phyloP scores from a whole-genome alignment of 805 yeast species.

The Priceomyces haplophilus region DNA sequence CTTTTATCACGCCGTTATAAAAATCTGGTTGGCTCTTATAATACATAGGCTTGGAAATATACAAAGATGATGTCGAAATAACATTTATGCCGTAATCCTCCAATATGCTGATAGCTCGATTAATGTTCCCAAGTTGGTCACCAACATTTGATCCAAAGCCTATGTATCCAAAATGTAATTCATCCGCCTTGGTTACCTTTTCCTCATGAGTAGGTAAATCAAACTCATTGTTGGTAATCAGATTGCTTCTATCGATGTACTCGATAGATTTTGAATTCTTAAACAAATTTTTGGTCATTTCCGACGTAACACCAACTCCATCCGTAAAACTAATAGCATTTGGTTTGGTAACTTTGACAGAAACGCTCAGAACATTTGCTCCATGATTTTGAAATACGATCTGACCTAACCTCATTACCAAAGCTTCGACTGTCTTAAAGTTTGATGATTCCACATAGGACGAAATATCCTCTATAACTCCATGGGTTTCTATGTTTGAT shows the following conservation, averaged over 20 bases:
- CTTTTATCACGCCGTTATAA: slow-evolving; percentile 75
- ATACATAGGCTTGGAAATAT: slow-evolving; percentile 92
- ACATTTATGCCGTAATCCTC: slow-evolving; percentile 43
- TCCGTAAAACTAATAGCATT: slow-evolving; percentile 83
- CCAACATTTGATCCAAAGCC: slow-evolving; percentile 94
- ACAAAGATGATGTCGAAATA: slow-evolving; percentile 67
- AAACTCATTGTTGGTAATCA: not conserved
- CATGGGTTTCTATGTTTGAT: slow-evolving; percentile 37
- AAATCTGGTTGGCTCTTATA: slow-evolving; percentile 75
- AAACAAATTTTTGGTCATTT: slow-evolving; percentile 45
- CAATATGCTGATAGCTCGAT: slow-evolving; percentile 50
- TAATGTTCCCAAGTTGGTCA: slow-evolving; percentile 60
- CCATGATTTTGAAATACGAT: slow-evolving; percentile 44
- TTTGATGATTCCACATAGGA: slow-evolving; percentile 70
- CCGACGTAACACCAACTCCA: slow-evolving; percentile 84
- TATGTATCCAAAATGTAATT: slow-evolving; percentile 56
- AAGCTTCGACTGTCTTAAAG: slow-evolving; percentile 91
- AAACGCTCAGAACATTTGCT: slow-evolving; percentile 32
- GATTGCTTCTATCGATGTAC: too few relatives aligned
- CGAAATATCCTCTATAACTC: slow-evolving; percentile 47
- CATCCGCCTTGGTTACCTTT: slow-evolving; percentile 4
- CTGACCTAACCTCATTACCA: slow-evolving; percentile 70
- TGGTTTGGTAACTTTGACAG: slow-evolving; percentile 75
- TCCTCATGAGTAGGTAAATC: slow-evolving; percentile 31
- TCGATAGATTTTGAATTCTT: slow-evolving; percentile 19